Evolutionary conservation across 306 rosid genomes (phyloP).

Genomic region (Quercus bicolor): DNA sequence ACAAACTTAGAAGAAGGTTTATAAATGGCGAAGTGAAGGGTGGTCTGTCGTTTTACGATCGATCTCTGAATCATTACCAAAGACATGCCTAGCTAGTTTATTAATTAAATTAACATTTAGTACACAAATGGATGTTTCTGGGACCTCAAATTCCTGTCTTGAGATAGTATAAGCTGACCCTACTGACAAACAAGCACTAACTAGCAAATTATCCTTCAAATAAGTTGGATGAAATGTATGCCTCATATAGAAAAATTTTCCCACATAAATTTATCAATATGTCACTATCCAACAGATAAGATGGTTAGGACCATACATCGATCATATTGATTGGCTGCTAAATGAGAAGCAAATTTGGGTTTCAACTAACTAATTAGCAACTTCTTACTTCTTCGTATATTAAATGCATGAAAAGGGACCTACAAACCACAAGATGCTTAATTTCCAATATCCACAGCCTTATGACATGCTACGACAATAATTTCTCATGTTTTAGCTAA

Average conservation of each 20-base stretch:
- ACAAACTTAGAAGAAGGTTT: background rate
- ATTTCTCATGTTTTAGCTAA: too few relatives aligned
- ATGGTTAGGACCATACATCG: background rate
- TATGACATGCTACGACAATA: too few relatives aligned
- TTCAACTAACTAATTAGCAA: background rate
- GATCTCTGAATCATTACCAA: background rate
- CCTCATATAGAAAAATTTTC: background rate
- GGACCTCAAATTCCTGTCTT: background rate
- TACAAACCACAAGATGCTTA: too few relatives aligned
- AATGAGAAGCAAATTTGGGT: background rate
- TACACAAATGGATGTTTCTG: too few relatives aligned
- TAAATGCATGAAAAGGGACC: too few relatives aligned
- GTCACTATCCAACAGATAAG: background rate
- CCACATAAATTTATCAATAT: background rate
- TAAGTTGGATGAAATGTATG: background rate
- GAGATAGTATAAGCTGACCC: background rate
- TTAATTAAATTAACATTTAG: background rate
- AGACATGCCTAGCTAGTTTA: background rate
- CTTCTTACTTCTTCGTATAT: background rate
- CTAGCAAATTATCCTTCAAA: background rate
- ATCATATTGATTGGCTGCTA: background rate
- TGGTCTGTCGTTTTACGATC: background rate
- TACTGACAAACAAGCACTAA: background rate
- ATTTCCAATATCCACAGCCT: too few relatives aligned
- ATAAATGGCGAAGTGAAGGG: background rate